phyloP scores from a whole-genome alignment of 1,284 basidiomycete species.

The Marasmius oreades region DNA sequence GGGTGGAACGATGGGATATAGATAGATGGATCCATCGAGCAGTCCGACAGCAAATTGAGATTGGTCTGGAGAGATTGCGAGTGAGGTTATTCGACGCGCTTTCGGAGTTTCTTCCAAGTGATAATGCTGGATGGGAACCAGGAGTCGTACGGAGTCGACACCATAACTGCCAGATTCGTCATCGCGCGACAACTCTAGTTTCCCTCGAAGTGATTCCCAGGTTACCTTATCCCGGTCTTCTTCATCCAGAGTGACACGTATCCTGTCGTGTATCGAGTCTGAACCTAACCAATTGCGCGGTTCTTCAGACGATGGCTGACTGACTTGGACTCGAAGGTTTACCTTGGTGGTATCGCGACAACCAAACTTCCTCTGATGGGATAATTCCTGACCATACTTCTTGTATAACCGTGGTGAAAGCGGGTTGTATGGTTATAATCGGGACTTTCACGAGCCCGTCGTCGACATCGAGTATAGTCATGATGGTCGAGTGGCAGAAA shows the following conservation, averaged over 20 bases:
- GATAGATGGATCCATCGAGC: constrained; percentile 51
- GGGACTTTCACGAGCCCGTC: constrained; percentile 34
- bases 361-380: constrained; percentile 62
- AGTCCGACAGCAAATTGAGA: constrained; percentile 58
- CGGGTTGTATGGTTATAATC: constrained; percentile 59
- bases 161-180: constrained; percentile 27
- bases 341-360: constrained; percentile 54
- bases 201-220: constrained; percentile 35
- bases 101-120: constrained; percentile 8
- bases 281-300: constrained; percentile 5
- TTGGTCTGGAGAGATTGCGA: constrained; percentile 56
- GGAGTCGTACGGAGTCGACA: constrained; percentile 2
- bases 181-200: constrained; percentile 25
- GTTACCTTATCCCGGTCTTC: constrained; percentile 44
- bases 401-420: constrained; percentile 51
- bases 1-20: constrained; percentile 34
- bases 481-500: neutral
- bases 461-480: constrained; percentile 2
- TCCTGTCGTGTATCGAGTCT: constrained; percentile 58
- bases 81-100: constrained; percentile 57
- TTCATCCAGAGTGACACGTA: constrained; percentile 50
- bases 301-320: neutral
- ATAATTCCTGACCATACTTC: constrained; percentile 57
- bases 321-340: neutral
- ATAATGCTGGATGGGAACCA: constrained; percentile 14